A percentile compares a stretch with the other conserved stretches of the same genome.
Conservation (phyloP, 495 filamentous ascomycete species). For the Trypethelium eluteriae region DNA sequence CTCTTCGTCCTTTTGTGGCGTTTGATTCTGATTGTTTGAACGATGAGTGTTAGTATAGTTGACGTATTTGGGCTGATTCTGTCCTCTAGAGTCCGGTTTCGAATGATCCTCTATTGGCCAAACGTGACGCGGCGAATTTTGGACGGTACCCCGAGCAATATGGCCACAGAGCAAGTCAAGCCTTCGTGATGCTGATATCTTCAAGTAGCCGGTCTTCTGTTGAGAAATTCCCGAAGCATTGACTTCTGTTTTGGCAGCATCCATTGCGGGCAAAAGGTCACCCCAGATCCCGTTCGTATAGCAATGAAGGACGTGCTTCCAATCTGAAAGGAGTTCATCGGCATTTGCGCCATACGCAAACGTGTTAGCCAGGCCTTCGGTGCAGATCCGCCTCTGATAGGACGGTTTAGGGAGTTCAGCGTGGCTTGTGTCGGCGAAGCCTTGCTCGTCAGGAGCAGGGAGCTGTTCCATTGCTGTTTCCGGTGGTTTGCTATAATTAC, state of each 20-base stretch:
- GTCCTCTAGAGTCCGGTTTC: not conserved
- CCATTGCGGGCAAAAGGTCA: not conserved
- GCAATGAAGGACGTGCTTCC: slow-evolving; percentile 2
- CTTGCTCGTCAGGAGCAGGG: too few relatives aligned
- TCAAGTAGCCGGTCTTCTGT: not conserved
- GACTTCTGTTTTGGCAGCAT: not conserved
- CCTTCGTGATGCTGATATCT: not conserved
- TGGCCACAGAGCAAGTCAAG: slow-evolving; percentile 5
- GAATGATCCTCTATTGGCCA: not conserved
- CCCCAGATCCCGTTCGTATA: slow-evolving; percentile 2
- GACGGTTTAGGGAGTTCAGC: too few relatives aligned
- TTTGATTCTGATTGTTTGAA: not conserved
- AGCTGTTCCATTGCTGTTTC: too few relatives aligned
- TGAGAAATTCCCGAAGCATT: not conserved
- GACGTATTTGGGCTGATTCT: not conserved
- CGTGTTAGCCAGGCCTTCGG: not conserved
- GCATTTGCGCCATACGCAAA: not conserved
- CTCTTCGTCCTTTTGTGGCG: not conserved
- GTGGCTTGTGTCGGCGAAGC: too few relatives aligned
- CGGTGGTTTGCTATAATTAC: too few relatives aligned
- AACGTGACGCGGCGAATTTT: not conserved
- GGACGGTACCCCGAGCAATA: not conserved
- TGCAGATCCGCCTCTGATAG: too few relatives aligned
- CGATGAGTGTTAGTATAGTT: not conserved
- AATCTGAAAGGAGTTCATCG: not conserved